These are phyloP conservation scores for Blastobotrys elegans DNA, from an alignment of 1,139 yeast species.

Conservation along the genomic window DNA sequence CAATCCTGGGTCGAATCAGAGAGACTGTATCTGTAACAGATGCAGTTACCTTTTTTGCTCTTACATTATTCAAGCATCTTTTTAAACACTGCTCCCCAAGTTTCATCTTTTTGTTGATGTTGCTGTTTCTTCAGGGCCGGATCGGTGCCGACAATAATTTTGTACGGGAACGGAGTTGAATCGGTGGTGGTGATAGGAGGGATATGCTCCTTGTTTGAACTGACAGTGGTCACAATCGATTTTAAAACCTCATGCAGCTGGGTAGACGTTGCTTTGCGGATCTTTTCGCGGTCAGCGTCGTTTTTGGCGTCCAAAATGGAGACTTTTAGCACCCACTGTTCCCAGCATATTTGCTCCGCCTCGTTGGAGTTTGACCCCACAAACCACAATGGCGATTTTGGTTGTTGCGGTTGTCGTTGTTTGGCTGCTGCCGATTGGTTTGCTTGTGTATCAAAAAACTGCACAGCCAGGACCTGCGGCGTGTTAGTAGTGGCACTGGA, in stretches of 20 bases:
- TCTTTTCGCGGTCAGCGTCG: constrained; percentile 22
- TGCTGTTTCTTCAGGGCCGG: neutral
- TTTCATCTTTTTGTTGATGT: constrained; percentile 14
- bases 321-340: constrained; percentile 43
- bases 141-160: constrained; percentile 32
- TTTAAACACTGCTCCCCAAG: constrained; percentile 35
- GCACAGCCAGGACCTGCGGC: constrained; percentile 27
- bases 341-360: constrained; percentile 43
- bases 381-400: constrained; percentile 20
- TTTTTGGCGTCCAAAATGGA: constrained; percentile 29
- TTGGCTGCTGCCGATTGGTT: constrained; percentile 20
- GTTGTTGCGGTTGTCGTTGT: constrained; percentile 30
- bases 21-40: too few relatives aligned
- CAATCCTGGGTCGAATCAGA: constrained; percentile 99
- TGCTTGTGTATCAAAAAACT: constrained; percentile 35
- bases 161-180: constrained; percentile 62
- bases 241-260: constrained; percentile 42
- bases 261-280: constrained; percentile 19
- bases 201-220: constrained; percentile 56
- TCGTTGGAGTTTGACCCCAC: constrained; percentile 30
- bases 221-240: constrained; percentile 48
- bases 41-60: neutral
- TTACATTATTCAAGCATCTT: constrained; percentile 27
- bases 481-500: constrained; percentile 17
- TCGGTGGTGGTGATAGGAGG: constrained; percentile 72